phyloP scores from a whole-genome alignment of 441 rosid genomes.

The Melastoma candidum region DNA sequence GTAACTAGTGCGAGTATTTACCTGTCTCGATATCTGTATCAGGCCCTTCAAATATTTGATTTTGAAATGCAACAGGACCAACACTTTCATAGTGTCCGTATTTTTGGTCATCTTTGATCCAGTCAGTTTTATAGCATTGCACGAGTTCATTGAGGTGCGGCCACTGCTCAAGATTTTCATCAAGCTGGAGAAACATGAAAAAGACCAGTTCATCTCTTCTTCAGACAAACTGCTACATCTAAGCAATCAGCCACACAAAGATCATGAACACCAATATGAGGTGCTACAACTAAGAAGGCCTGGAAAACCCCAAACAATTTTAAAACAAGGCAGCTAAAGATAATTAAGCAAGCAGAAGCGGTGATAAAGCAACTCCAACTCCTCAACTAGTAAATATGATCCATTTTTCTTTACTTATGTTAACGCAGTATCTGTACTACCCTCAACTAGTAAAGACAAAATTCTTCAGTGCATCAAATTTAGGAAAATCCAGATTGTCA shows the following conservation, averaged over 20 bases:
- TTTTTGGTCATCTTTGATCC: slow-evolving; percentile 92
- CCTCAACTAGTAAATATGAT: too few species aligned
- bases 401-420: too few species aligned
- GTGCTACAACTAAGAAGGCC: neutral
- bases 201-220: neutral
- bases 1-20: slow-evolving; percentile 13
- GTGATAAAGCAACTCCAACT: too few species aligned
- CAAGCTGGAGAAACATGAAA: slow-evolving; percentile 39
- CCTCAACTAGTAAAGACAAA: too few species aligned
- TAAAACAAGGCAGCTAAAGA: neutral
- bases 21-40: slow-evolving; percentile 96
- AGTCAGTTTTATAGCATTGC: slow-evolving; percentile 80
- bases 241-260: neutral
- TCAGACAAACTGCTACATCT: neutral
- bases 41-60: slow-evolving; percentile 95
- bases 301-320: neutral
- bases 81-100: slow-evolving; percentile 80
- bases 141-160: slow-evolving; percentile 89
- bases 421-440: too few species aligned
- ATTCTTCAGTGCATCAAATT: too few species aligned
- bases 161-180: slow-evolving; percentile 93
- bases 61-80: slow-evolving; percentile 55
- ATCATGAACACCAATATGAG: neutral
- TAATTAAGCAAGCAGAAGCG: too few species aligned
- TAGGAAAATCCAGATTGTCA: too few species aligned